Conservation (phyloP, 306 rosid species). For the peach (Prunus persica) region Prunus_persica_NCBIv2 NC_034013.1:10169001-10169500, state of each 20-base stretch:
- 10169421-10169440: constrained; percentile 79
- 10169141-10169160: constrained; percentile 51
- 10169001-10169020: constrained; percentile 86
- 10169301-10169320: constrained; percentile 71
- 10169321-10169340: constrained; percentile 65
- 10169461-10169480: constrained; percentile 54
- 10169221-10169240: constrained; percentile 71
- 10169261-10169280: constrained; percentile 68
- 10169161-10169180: constrained; percentile 69
- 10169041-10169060: constrained; percentile 98
- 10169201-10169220: constrained; percentile 50
- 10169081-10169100: constrained; percentile 68
- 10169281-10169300: constrained; percentile 77
- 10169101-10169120: constrained; percentile 75
- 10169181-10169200: constrained; percentile 60
- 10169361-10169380: constrained; percentile 77
- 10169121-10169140: constrained; percentile 53
- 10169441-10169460: constrained; percentile 55
- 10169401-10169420: constrained; percentile 70
- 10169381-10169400: constrained; percentile 53
- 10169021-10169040: constrained; percentile 83
- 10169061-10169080: constrained; percentile 93
- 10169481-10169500: constrained; percentile 63
- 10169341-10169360: constrained; percentile 62
- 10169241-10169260: constrained; percentile 75